Evolutionary conservation across 108 stramenopile species (phyloP), one percentile per base, ranked within the genome.

Genomic region (Craspedostauros australis): DNA sequence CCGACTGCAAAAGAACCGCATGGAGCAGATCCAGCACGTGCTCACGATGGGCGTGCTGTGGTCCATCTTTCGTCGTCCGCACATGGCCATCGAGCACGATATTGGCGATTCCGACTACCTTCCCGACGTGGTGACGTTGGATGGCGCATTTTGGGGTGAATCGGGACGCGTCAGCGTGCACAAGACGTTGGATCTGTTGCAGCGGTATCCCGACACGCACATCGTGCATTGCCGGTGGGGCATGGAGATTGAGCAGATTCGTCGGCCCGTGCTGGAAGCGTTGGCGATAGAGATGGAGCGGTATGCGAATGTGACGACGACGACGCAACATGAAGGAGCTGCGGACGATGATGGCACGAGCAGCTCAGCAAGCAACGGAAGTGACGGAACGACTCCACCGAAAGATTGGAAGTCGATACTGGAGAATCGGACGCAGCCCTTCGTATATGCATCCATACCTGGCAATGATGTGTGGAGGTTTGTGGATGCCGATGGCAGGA

Each of bases 191-290:
- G 66, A 68, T 45, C 38, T 68, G 44, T 49, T 57, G 49, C 50
- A 44, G 29, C 58, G 66, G 9, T 68, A 68, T 37, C 66, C 66
- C 0, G 26, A 53, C 0, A 3, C 38, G 3, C 66, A 60, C 24
- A 68, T 68, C 25, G 66, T 68, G 1, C 57, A 58, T 15, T 51
- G 47, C 15, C 57, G 66, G 9, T 68, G 66, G 66, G 66, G 42
- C 8, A 68, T 68, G 23, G 22, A 7, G 1, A 28, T 60, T 25
- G 58, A 52, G 11, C 29, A 27, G 3, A 46, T 60, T 34, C 20
- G 51, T 22, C 22, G 9, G n/a, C 66, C 52, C 3, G 26, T 60
- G 4, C 9, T 43, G n/a, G 57, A 50, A n/a, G 32, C 46, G 31
- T 53, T 68, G 26, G 33, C 50, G 24, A n/a, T 30, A 6, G 23